A percentile compares a stretch with the other conserved stretches of the same genome.
These are phyloP conservation scores for Tricholoma matsutake DNA, from an alignment of 768 basidiomycete genomes.

Conservation along the genomic window DNA sequence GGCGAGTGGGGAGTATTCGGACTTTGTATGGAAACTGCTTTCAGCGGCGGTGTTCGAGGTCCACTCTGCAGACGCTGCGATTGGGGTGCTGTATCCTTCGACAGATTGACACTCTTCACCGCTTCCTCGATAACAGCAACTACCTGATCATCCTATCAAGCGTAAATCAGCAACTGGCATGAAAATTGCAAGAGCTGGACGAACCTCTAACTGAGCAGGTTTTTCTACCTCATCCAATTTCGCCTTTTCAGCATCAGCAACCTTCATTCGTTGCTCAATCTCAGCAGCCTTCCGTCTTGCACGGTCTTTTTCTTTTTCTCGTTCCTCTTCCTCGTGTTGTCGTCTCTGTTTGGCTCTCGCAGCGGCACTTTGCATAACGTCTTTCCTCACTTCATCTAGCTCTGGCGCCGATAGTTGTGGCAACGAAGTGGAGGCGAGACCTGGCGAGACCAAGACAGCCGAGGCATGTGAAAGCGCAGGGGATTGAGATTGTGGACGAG, in stretches of 20 bases:
- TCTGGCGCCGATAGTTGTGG: constrained; percentile 38
- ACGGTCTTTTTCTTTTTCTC: constrained; percentile 76
- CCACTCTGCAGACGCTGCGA: constrained; percentile 6
- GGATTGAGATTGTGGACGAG: constrained; percentile 39
- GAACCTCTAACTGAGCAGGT: constrained; percentile 10
- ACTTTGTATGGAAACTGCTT: constrained; percentile 23
- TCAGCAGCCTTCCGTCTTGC: constrained; percentile 79
- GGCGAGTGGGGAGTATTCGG: constrained; percentile 26
- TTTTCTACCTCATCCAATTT: constrained; percentile 22
- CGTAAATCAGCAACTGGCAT: not conserved
- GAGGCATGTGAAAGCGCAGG: constrained; percentile 43
- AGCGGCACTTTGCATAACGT: constrained; percentile 80
- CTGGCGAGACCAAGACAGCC: constrained; percentile 34
- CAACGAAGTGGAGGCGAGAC: constrained; percentile 26
- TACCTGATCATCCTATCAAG: constrained; percentile 33
- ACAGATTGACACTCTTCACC: constrained; percentile 25
- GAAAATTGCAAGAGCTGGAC: not conserved
- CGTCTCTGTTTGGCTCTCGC: constrained; percentile 78
- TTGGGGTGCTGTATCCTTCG: not conserved
- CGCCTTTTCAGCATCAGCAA: constrained; percentile 35
- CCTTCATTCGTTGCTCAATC: constrained; percentile 65
- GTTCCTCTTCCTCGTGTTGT: constrained; percentile 79
- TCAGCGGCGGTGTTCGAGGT: constrained; percentile 34
- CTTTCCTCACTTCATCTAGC: constrained; percentile 66
- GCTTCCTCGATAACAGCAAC: constrained; percentile 47